Conservation (phyloP, 1,284 basidiomycete genomes). For the Abortiporus biennis region DNA sequence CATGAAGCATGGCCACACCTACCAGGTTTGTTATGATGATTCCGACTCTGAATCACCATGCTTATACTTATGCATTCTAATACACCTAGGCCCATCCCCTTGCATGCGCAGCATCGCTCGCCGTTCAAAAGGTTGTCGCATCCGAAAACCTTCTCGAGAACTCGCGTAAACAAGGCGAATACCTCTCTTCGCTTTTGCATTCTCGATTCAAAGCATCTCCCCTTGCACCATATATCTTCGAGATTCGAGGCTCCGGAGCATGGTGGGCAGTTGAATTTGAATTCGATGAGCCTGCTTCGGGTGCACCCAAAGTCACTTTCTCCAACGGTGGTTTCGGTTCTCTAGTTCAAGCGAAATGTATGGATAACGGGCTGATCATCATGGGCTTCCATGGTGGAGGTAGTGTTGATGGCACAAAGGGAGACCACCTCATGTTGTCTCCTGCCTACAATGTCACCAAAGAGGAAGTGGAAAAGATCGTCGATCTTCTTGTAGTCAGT, state of each 20-base stretch:
- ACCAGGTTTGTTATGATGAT: slow-evolving; percentile 70
- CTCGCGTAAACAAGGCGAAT: slow-evolving; percentile 54
- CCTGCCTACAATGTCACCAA: slow-evolving; percentile 72
- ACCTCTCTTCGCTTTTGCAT: slow-evolving; percentile 52
- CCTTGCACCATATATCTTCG: slow-evolving; percentile 62
- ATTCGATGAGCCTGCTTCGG: slow-evolving; percentile 36
- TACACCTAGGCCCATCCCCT: slow-evolving; percentile 71
- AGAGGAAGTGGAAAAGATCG: slow-evolving; percentile 62
- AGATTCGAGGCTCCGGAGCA: slow-evolving; percentile 73
- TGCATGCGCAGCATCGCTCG: slow-evolving; percentile 71
- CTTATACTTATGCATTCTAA: neutral
- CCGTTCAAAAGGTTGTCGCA: slow-evolving; percentile 70
- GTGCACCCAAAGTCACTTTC: slow-evolving; percentile 33
- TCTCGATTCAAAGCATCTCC: slow-evolving; percentile 44
- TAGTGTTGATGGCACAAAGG: slow-evolving; percentile 61
- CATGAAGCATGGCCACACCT: slow-evolving; percentile 84
- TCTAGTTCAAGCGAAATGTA: slow-evolving; percentile 56
- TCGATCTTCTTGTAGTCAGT: slow-evolving; percentile 51
- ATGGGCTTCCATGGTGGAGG: slow-evolving; percentile 73
- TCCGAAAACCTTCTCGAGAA: slow-evolving; percentile 66
- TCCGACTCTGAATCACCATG: slow-evolving; percentile 4
- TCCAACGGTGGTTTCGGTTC: slow-evolving; percentile 50
- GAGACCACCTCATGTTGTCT: slow-evolving; percentile 63
- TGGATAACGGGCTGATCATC: slow-evolving; percentile 59
- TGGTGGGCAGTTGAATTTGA: slow-evolving; percentile 85